Conservation (phyloP, 2,329 filamentous ascomycete species). For the Neurospora crassa region DNA sequence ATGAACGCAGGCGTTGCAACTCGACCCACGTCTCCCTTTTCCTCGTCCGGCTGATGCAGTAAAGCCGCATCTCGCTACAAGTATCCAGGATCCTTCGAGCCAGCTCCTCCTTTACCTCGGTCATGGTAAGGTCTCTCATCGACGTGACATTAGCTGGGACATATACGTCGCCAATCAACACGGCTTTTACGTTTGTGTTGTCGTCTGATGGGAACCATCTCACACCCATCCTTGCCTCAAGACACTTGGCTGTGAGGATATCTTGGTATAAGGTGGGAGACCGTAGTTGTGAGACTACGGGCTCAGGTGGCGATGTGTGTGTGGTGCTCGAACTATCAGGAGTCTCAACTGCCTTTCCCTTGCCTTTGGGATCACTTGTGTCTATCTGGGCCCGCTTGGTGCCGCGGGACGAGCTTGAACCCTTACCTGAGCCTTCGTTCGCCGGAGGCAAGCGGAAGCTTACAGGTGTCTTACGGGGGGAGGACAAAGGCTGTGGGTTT, state of each 20-base stretch:
- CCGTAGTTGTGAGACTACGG: background rate
- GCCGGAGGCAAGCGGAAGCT: background rate
- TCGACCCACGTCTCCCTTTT: background rate
- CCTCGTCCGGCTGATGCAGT: background rate
- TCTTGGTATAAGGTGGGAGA: background rate
- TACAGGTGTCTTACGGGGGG: background rate
- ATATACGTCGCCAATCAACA: background rate
- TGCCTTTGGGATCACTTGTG: background rate
- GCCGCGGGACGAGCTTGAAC: background rate
- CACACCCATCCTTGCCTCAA: background rate
- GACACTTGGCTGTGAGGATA: background rate
- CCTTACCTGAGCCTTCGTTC: background rate
- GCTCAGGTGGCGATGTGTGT: too few species aligned
- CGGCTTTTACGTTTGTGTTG: background rate
- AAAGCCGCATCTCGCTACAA: background rate
- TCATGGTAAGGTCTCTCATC: background rate
- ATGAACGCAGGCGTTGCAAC: background rate
- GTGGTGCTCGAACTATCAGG: too few species aligned
- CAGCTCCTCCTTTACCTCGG: background rate
- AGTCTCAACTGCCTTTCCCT: background rate
- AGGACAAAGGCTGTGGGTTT: background rate
- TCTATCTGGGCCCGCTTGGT: background rate
- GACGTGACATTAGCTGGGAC: background rate
- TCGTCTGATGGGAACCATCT: background rate
- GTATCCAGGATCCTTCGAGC: background rate